Conservation (phyloP, 257 asterid genomes). For the Capsicum baccatum region DNA sequence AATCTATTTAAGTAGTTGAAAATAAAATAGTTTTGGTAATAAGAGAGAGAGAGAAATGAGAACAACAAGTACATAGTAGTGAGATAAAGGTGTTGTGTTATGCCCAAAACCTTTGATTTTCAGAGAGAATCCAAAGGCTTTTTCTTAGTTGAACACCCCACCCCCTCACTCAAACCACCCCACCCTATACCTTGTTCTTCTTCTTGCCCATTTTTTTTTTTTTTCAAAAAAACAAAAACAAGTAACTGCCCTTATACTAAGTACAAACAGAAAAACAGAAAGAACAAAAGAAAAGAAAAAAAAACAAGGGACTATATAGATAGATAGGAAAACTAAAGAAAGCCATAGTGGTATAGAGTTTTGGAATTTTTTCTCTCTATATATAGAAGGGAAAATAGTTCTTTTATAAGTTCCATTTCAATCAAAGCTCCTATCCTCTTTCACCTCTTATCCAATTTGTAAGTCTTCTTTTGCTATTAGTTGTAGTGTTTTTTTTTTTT, state of each 20-base stretch:
- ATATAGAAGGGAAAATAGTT: constrained; percentile 28
- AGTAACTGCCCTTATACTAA: constrained; percentile 38
- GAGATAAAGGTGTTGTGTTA: constrained; percentile 51
- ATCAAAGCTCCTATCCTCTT: constrained; percentile 43
- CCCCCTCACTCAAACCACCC: not conserved
- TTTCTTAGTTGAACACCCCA: not conserved
- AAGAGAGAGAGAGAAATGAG: constrained; percentile 30
- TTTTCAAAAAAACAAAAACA: constrained; percentile 37
- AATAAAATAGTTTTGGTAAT: constrained; percentile 22
- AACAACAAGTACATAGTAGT: constrained; percentile 26
- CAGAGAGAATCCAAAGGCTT: constrained; percentile 38
- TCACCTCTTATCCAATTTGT: constrained; percentile 64
- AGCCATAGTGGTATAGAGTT: not conserved
- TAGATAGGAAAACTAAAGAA: constrained; percentile 25
- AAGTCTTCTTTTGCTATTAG: constrained; percentile 45
- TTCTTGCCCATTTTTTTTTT: constrained; percentile 15
- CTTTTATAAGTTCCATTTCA: constrained; percentile 39
- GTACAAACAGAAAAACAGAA: constrained; percentile 49
- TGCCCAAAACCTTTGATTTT: constrained; percentile 55
- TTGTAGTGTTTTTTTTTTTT: constrained; percentile 16
- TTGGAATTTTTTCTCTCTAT: not conserved
- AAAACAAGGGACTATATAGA: constrained; percentile 3
- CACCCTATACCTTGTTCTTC: constrained; percentile 23
- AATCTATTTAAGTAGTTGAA: constrained; percentile 12
- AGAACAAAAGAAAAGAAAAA: constrained; percentile 35